These are phyloP conservation scores for Colletotrichum zoysiae DNA, from an alignment of 2,329 filamentous ascomycete species.

Conservation along the genomic window DNA sequence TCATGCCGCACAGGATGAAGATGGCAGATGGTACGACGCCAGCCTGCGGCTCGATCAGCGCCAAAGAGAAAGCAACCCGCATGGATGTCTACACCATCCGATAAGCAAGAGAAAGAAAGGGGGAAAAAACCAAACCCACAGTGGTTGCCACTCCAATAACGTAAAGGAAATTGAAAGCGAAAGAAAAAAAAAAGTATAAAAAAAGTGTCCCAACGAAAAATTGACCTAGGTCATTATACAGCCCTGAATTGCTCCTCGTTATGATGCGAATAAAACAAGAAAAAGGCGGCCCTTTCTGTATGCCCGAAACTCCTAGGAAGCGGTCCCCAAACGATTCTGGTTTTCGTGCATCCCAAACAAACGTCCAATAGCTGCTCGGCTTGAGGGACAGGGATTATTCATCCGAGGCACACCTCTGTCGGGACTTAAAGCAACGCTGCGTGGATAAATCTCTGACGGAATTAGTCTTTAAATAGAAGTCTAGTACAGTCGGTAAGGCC, in stretches of 20 bases:
- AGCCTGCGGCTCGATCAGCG: conserved; percentile 33
- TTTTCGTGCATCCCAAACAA: conserved; percentile 24
- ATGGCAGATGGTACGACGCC: conserved; percentile 19
- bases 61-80: neutral
- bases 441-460: conserved; percentile 28
- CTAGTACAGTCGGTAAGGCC: neutral
- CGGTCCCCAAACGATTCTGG: neutral
- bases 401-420: conserved; percentile 6
- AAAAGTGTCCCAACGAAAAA: neutral
- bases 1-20: conserved; percentile 12
- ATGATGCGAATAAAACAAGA: neutral
- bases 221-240: conserved; percentile 34
- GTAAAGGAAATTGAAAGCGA: neutral
- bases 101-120: neutral
- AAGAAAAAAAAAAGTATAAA: conserved; percentile 5
- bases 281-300: conserved; percentile 29
- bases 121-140: neutral
- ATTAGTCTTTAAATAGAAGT: conserved; percentile 39
- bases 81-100: conserved; percentile 12
- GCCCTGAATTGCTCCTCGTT: conserved; percentile 16
- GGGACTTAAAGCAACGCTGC: conserved; percentile 34
- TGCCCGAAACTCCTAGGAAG: conserved; percentile 38
- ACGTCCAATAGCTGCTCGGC: neutral
- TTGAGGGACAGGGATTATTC: conserved; percentile 19
- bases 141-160: conserved; percentile 15